Percentiles rank a stretch among this genome's conserved stretches.
phyloP scores from a whole-genome alignment of 192 early-diverging fungal species.

The Coemansia sp. region DNA sequence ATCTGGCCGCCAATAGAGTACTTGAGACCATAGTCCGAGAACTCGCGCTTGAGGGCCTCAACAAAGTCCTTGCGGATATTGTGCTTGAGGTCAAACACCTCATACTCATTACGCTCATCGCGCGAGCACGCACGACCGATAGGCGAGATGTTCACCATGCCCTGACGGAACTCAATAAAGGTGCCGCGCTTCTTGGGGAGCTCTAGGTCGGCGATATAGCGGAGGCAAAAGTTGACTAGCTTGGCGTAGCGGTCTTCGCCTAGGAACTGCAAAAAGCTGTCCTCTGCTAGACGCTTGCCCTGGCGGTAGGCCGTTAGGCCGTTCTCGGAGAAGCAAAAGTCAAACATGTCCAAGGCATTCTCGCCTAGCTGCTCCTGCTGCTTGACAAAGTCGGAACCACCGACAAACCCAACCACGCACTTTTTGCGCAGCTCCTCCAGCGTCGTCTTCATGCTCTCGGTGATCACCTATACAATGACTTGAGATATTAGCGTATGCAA shows the following conservation, averaged over 20 bases:
- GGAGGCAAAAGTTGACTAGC: constrained; percentile 88
- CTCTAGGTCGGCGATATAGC: constrained; percentile 92
- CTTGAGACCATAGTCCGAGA: constrained; percentile 81
- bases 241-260: constrained; percentile 93
- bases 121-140: constrained; percentile 93
- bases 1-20: constrained; percentile 99
- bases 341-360: constrained; percentile 72
- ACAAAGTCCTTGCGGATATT: constrained; percentile 87
- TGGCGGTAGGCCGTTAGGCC: constrained; percentile 89
- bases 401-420: constrained; percentile 94
- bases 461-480: constrained; percentile 60
- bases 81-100: constrained; percentile 83
- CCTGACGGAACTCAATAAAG: constrained; percentile 97
- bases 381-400: constrained; percentile 91
- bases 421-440: constrained; percentile 82
- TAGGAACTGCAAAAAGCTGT: constrained; percentile 89
- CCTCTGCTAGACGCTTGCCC: constrained; percentile 57
- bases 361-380: constrained; percentile 93
- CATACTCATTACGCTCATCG: constrained; percentile 89
- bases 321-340: constrained; percentile 97
- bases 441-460: constrained; percentile 71
- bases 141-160: constrained; percentile 98
- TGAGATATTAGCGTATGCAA: neutral
- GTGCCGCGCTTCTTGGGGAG: constrained; percentile 95
- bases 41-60: constrained; percentile 71